Evolutionary conservation across 139 green algal species (phyloP).

Genomic region (Micractinium conductrix): DNA sequence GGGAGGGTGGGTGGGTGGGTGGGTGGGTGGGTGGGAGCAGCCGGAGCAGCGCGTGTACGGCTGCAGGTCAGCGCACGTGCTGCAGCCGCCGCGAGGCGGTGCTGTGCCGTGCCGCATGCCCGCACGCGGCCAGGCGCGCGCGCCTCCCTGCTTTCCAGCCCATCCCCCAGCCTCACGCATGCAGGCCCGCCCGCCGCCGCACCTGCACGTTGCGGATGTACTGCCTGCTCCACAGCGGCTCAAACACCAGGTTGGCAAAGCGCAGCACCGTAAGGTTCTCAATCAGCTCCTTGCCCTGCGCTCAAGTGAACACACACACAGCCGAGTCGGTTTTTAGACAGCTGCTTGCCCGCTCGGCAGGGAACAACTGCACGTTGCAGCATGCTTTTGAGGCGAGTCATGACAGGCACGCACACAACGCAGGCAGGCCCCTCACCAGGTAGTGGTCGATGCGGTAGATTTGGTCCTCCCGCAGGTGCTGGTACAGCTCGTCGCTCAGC

Average conservation of each 20-base stretch:
- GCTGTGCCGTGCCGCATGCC: not conserved
- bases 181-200: not conserved
- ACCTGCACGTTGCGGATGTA: conserved; percentile 98
- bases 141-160: too few species aligned
- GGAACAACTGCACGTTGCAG: too few species aligned
- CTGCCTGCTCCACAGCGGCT: conserved; percentile 96
- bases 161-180: too few species aligned
- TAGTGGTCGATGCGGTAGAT: conserved; percentile 99
- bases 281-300: conserved; percentile 97
- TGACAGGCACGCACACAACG: not conserved
- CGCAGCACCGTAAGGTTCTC: conserved; percentile 98
- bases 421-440: conserved; percentile 52
- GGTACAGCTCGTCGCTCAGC: conserved; percentile 76
- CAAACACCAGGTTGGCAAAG: conserved; percentile 98
- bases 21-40: too few species aligned
- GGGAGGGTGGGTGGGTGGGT: too few species aligned
- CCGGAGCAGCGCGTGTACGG: too few species aligned
- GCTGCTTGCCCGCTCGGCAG: not conserved
- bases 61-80: too few species aligned
- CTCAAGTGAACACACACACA: too few species aligned
- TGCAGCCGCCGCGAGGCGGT: too few species aligned
- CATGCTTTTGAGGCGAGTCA: too few species aligned
- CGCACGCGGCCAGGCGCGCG: too few species aligned
- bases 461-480: conserved; percentile 94
- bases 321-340: too few species aligned